Percentiles rank a stretch among this genome's conserved stretches.
Evolutionary conservation across 495 filamentous ascomycete genomes (phyloP).

Genomic region (Penicillium fimorum): DNA sequence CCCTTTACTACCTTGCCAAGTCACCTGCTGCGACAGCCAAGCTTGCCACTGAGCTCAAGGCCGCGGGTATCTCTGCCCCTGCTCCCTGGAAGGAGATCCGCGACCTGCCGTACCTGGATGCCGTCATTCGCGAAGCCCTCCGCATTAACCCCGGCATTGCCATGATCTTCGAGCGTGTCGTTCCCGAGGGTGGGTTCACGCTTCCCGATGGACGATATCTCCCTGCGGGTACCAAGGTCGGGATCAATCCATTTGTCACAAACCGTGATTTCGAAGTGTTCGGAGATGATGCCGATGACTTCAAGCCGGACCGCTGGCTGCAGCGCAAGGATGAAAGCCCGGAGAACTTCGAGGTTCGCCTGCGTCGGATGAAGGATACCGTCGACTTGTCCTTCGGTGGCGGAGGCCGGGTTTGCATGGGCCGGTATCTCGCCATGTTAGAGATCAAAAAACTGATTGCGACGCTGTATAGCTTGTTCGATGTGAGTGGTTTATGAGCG

Average conservation of each 20-base stretch:
- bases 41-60: slow-evolving; percentile 20
- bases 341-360: slow-evolving; percentile 18
- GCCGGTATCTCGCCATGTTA: slow-evolving; percentile 69
- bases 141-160: slow-evolving; percentile 64
- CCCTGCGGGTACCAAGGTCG: slow-evolving; percentile 56
- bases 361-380: slow-evolving; percentile 24
- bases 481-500: slow-evolving; percentile 37
- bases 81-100: slow-evolving; percentile 19
- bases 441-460: slow-evolving; percentile 82
- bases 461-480: slow-evolving; percentile 66
- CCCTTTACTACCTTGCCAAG: slow-evolving; percentile 27
- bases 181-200: slow-evolving; percentile 54
- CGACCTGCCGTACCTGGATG: slow-evolving; percentile 27
- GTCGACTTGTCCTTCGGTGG: slow-evolving; percentile 59
- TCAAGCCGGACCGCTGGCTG: slow-evolving; percentile 61
- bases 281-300: slow-evolving; percentile 52
- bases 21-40: slow-evolving; percentile 11
- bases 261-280: slow-evolving; percentile 56
- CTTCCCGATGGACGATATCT: slow-evolving; percentile 50
- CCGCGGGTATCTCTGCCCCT: slow-evolving; percentile 11
- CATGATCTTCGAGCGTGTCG: slow-evolving; percentile 62
- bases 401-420: slow-evolving; percentile 65
- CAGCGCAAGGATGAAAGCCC: slow-evolving; percentile 32
- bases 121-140: slow-evolving; percentile 44
- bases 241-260: slow-evolving; percentile 59